Evolutionary conservation across 352 stramenopile genomes (phyloP).

Genomic region (Globisporangium ultimum): DNA sequence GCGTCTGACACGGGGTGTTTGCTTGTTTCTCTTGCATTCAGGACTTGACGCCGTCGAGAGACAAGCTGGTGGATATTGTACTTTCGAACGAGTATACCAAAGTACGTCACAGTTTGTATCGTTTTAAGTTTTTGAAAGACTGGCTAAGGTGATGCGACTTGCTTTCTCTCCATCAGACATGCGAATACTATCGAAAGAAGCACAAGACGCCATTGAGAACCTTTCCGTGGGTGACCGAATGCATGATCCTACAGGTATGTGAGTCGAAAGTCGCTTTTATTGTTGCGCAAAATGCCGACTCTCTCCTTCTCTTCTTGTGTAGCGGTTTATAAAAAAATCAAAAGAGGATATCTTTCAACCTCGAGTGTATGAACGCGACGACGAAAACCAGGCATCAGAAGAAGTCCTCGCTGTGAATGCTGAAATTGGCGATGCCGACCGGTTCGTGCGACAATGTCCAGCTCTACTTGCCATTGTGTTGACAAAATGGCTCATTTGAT

Average conservation of each 20-base stretch:
- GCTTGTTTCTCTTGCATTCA: conserved; percentile 11
- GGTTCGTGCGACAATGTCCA: conserved; percentile 28
- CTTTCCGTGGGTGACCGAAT: conserved; percentile 82
- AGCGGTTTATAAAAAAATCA: conserved; percentile 50
- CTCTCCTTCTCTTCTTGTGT: conserved; percentile 7
- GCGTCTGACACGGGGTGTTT: too few species aligned
- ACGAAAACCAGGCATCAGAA: conserved; percentile 13
- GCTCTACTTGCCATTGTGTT: neutral
- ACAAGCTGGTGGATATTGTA: conserved; percentile 50
- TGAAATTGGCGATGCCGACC: conserved; percentile 56
- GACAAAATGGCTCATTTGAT: neutral
- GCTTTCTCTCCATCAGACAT: conserved; percentile 28
- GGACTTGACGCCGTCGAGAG: conserved; percentile 41
- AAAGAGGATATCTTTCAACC: conserved; percentile 41
- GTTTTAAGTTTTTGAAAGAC: neutral
- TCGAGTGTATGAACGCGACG: conserved; percentile 17
- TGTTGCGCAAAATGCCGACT: neutral
- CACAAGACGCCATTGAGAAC: conserved; percentile 42
- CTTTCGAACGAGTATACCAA: conserved; percentile 70
- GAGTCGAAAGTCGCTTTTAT: neutral
- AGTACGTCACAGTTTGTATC: conserved; percentile 21
- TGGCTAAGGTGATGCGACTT: neutral
- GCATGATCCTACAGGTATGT: conserved; percentile 72
- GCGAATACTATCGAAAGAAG: conserved; percentile 43
- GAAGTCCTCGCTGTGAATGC: conserved; percentile 41